Percentiles rank a stretch among this genome's conserved stretches.
phyloP scores from a whole-genome alignment of 345 rosid genomes.

The Moricandia arvensis region DNA sequence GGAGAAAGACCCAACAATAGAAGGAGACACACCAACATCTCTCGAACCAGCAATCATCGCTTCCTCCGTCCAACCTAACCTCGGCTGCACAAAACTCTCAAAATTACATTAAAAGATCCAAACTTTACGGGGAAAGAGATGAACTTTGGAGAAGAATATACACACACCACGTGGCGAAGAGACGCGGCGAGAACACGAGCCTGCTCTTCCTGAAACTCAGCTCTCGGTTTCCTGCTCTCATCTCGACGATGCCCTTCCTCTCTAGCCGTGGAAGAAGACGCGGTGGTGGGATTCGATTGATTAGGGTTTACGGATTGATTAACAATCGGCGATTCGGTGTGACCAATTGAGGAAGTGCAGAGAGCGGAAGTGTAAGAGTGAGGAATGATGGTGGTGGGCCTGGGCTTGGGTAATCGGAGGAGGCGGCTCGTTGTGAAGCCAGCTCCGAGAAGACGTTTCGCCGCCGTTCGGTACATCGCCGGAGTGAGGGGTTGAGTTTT shows the following conservation, averaged over 20 bases:
- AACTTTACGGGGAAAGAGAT: background rate
- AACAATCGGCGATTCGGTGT: constrained; percentile 34
- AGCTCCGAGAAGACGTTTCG: constrained; percentile 46
- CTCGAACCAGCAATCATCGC: constrained; percentile 94
- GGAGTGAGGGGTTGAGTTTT: background rate
- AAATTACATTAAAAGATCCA: background rate
- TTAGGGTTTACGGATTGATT: constrained; percentile 4
- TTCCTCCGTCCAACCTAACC: constrained; percentile 82
- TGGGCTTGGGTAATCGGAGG: constrained; percentile 32
- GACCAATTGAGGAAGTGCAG: constrained; percentile 34
- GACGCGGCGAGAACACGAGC: constrained; percentile 77
- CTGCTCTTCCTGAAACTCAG: constrained; percentile 71
- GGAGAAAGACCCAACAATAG: constrained; percentile 81
- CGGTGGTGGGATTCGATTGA: constrained; percentile 33
- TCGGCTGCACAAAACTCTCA: constrained; percentile 41
- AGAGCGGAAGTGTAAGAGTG: constrained; percentile 37
- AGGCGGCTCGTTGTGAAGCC: constrained; percentile 21
- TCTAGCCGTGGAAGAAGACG: constrained; percentile 36
- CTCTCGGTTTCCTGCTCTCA: constrained; percentile 41
- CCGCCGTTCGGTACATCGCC: constrained; percentile 63
- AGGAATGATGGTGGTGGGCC: constrained; percentile 15
- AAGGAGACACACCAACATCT: constrained; percentile 85
- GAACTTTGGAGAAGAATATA: background rate
- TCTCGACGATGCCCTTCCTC: constrained; percentile 39
- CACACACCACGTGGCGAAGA: constrained; percentile 69